Conservation (phyloP, 2,329 filamentous ascomycete species). For the Colletotrichum eleusines region DNA sequence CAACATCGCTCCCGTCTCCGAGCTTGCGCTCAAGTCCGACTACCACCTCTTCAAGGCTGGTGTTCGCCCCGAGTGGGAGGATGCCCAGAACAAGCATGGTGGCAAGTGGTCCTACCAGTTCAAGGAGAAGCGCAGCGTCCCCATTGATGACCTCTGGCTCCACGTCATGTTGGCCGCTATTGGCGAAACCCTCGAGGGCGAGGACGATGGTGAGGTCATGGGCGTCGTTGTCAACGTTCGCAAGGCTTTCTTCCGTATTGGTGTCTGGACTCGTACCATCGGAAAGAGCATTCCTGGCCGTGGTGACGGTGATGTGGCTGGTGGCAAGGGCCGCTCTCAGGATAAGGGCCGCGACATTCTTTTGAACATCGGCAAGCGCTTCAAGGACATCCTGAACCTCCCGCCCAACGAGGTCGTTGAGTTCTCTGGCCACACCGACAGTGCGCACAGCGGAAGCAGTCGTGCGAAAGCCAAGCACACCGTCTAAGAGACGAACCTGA, state of each 20-base stretch:
- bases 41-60: conserved; percentile 99
- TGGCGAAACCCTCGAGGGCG: conserved; percentile 95
- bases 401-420: conserved; percentile 83
- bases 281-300: conserved; percentile 85
- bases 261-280: conserved; percentile 95
- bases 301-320: conserved; percentile 78
- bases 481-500: conserved; percentile 66
- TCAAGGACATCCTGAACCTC: conserved; percentile 92
- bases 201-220: conserved; percentile 97
- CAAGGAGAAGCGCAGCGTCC: conserved; percentile 92
- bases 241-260: conserved; percentile 97
- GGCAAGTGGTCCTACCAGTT: conserved; percentile 99
- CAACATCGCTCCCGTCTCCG: conserved; percentile 96
- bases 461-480: conserved; percentile 94
- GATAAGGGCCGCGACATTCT: conserved; percentile 91
- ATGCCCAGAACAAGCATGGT: conserved; percentile 97
- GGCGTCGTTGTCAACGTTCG: conserved; percentile 99
- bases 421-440: conserved; percentile 97
- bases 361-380: conserved; percentile 84
- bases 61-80: conserved; percentile 98
- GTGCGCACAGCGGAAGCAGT: conserved; percentile 91
- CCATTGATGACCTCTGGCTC: conserved; percentile 96
- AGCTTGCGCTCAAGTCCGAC: conserved; percentile 96
- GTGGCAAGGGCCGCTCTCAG: conserved; percentile 79
- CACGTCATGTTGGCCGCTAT: conserved; percentile 97